Conservation (phyloP, 305 asterid genomes). For the Solanum hybrid region DNA sequence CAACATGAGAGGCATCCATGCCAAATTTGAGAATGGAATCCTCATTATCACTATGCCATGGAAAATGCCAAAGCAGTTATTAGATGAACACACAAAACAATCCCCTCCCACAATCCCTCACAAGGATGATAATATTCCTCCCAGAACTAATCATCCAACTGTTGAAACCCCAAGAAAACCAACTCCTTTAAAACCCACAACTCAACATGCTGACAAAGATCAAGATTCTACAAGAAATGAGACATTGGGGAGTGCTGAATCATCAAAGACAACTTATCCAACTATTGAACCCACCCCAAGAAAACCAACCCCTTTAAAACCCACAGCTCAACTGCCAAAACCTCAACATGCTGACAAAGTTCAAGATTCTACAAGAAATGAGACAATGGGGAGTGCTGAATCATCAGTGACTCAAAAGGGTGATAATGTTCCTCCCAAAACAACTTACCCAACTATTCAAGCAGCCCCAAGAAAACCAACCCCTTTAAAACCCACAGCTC, state of each 20-base stretch:
- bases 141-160: not conserved
- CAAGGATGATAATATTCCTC: slow-evolving; percentile 9
- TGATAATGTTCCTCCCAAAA: not conserved
- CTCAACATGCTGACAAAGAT: not conserved
- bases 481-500: not conserved
- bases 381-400: not conserved
- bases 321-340: not conserved
- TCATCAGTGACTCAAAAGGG: not conserved
- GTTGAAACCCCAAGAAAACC: not conserved
- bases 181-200: not conserved
- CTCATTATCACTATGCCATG: slow-evolving; percentile 48
- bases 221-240: not conserved
- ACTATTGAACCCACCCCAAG: not conserved
- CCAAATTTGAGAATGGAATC: slow-evolving; percentile 53
- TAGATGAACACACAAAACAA: slow-evolving; percentile 4
- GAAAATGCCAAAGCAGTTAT: slow-evolving; percentile 4
- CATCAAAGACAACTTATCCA: not conserved
- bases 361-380: not conserved
- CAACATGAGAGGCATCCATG: slow-evolving; percentile 40
- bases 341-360: not conserved
- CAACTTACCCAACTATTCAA: not conserved
- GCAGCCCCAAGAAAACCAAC: not conserved
- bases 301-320: not conserved
- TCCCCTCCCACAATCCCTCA: slow-evolving; percentile 9
- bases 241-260: not conserved